Evolutionary conservation across 192 early-diverging fungal species (phyloP).

Genomic region (Dimargaris verticillata): DNA sequence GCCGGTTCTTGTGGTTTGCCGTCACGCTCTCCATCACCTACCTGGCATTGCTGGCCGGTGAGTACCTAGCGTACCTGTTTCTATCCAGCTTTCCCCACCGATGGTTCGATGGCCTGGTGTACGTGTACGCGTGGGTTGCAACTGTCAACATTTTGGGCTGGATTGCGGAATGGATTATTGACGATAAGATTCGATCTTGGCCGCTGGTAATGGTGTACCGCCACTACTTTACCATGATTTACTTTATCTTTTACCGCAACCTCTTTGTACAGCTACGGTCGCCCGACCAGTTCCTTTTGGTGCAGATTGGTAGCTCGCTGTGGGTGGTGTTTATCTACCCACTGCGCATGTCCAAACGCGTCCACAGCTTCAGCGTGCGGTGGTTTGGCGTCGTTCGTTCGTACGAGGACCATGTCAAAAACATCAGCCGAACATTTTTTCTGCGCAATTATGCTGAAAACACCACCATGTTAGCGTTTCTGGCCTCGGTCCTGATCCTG

Average conservation of each 20-base stretch:
- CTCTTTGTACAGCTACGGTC: constrained; percentile 55
- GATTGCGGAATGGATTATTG: constrained; percentile 47
- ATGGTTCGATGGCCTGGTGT: constrained; percentile 40
- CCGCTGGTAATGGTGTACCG: constrained; percentile 51
- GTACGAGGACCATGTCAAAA: constrained; percentile 46
- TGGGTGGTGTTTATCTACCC: constrained; percentile 65
- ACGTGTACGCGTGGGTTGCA: constrained; percentile 58
- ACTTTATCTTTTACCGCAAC: constrained; percentile 68
- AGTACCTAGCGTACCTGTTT: constrained; percentile 47
- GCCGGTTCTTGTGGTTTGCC: constrained; percentile 65
- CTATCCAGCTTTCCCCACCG: constrained; percentile 36
- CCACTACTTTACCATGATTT: constrained; percentile 64
- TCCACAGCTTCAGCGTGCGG: constrained; percentile 30
- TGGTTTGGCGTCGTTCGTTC: constrained; percentile 39
- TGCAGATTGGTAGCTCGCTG: constrained; percentile 51
- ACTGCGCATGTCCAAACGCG: constrained; percentile 42
- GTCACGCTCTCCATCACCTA: constrained; percentile 46
- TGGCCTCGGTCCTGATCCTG: constrained; percentile 49
- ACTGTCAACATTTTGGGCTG: constrained; percentile 50
- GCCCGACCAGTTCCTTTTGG: constrained; percentile 40
- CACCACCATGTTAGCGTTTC: constrained; percentile 56
- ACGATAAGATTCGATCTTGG: constrained; percentile 41
- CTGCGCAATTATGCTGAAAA: constrained; percentile 61
- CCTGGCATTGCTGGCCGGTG: constrained; percentile 46
- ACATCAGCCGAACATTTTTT: constrained; percentile 51